Conservation (phyloP, 257 asterid genomes). For the Jaltomata sinuosa region DNA sequence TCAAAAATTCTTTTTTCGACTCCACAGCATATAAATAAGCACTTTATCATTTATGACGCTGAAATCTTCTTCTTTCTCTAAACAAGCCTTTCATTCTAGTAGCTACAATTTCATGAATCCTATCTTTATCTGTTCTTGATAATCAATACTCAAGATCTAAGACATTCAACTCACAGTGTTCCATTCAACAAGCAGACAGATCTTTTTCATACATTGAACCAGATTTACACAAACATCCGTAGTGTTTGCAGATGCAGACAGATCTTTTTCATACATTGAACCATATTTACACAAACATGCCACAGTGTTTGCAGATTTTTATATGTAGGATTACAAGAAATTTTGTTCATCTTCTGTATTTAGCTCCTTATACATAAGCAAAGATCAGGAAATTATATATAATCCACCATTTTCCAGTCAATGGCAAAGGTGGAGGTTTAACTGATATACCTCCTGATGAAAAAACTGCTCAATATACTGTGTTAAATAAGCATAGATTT, state of each 20-base stretch:
- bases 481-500: background rate
- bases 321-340: background rate
- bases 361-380: background rate
- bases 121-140: background rate
- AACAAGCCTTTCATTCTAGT: background rate
- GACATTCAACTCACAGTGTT: background rate
- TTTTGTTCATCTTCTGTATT: background rate
- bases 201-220: background rate
- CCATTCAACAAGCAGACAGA: background rate
- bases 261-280: background rate
- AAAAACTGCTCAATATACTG: background rate
- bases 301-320: background rate
- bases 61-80: background rate
- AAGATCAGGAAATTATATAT: background rate
- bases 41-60: background rate
- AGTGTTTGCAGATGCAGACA: no score
- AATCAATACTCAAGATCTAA: background rate
- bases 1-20: background rate
- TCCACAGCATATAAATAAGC: background rate
- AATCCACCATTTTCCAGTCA: background rate
- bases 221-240: no score
- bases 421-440: background rate
- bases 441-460: background rate
- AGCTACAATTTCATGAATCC: background rate
- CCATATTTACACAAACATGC: background rate